Percentiles rank a stretch among this genome's conserved stretches.
Conservation (phyloP, 805 yeast genomes). For the Babjeviella inositovora region DNA sequence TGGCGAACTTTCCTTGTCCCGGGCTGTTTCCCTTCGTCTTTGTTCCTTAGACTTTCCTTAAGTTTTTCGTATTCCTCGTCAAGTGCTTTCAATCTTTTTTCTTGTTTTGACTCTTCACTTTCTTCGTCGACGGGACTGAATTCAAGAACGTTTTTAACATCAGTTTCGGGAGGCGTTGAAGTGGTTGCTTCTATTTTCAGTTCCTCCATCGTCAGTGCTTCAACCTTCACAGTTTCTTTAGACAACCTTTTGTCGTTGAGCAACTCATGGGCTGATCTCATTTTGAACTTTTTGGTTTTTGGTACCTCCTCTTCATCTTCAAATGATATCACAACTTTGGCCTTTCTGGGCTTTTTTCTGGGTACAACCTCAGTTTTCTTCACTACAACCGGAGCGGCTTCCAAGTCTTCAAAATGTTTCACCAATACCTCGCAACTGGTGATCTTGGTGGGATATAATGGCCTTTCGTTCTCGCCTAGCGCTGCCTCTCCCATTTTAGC, state of each 20-base stretch:
- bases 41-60: not conserved
- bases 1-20: not conserved
- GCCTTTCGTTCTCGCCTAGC: constrained; percentile 18
- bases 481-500: constrained; percentile 32
- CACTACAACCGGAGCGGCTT: constrained; percentile 3
- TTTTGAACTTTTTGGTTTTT: constrained; percentile 9
- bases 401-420: constrained; percentile 30
- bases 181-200: constrained; percentile 4
- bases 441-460: constrained; percentile 35
- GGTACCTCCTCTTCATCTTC: constrained; percentile 18
- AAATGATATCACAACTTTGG: constrained; percentile 15
- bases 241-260: constrained; percentile 9
- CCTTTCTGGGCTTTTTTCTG: constrained; percentile 4
- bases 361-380: constrained; percentile 3
- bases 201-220: constrained; percentile 4
- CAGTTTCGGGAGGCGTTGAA: constrained; percentile 1
- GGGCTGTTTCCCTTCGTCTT: not conserved
- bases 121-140: not conserved
- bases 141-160: not conserved
- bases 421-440: constrained; percentile 19
- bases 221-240: too few species aligned
- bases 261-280: constrained; percentile 25
- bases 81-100: not conserved
- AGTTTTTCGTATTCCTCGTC: not conserved
- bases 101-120: not conserved